Evolutionary conservation across 2,329 filamentous ascomycete genomes (phyloP), one percentile per base, ranked within the genome.

Genomic region (Sphaerulina populicola): DNA sequence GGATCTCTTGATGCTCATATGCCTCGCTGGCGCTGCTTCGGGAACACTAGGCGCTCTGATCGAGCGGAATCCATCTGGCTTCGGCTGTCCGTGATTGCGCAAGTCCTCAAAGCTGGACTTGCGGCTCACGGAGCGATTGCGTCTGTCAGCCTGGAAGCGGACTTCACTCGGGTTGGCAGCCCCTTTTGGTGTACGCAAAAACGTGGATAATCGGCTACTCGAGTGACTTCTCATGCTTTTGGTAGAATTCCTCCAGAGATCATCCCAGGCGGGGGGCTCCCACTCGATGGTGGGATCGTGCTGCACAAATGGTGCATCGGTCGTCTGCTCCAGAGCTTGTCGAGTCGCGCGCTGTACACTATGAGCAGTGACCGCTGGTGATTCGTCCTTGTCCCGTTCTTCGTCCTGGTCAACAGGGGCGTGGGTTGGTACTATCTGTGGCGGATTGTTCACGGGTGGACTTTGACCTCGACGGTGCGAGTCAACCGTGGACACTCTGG

Each of bases 21-120:
- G n/a, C 12, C 6, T 12, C 36, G 9, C 30, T 18, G 37, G 11
- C 15, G 30, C 23, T 18, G 30, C 6, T 23, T 11, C 3, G 27
- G 21, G 14, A 23, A 18, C 5, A 35, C 31, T 35, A 4, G 31
- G 31, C 4, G 15, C 39, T 15, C 9, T 14, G 18, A 8, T 39
- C 5, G 46, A 49, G 31, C 39, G 38, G 2, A 30, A 43, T 5
- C 27, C 33, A 29, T 49, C 46, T 9, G 29, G 30, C 6, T 35
- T n/a, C 4, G 46, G 18, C 21, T 39, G 39, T 12, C 23, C 21
- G 10, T 38, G 35, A 29, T 38, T 49, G 12, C 46, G 38, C 46
- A 49, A n/a, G 31, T 49, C 35, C 29, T 41, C 39, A 9, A 49
- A 43, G n/a, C 38, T 49, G 38, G 46, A 49, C 38, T 49, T 49